A percentile compares a stretch with the other conserved stretches of the same genome.
phyloP scores from a whole-genome alignment of 176 grass and related monocot genomes.

The Rhynchospora pubera region DNA sequence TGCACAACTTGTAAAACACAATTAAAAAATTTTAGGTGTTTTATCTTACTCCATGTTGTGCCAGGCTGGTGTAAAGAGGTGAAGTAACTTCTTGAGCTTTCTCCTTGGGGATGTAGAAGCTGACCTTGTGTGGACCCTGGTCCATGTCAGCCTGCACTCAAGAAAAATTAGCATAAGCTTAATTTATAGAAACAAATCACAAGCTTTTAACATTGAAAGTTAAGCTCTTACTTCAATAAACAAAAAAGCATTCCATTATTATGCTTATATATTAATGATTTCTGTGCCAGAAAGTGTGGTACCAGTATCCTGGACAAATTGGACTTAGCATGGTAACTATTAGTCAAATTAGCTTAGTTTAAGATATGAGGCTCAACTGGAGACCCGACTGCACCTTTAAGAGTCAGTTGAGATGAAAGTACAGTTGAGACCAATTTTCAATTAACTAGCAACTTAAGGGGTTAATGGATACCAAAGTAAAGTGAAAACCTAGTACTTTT shows the following conservation, averaged over 20 bases:
- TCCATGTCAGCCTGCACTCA: slow-evolving; percentile 47
- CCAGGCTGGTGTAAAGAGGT: slow-evolving; percentile 42
- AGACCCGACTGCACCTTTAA: no score
- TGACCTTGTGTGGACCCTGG: slow-evolving; percentile 79
- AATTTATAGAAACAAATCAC: background rate
- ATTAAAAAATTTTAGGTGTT: background rate
- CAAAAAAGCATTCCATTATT: background rate
- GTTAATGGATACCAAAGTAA: background rate
- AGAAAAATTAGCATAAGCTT: background rate
- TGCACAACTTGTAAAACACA: background rate
- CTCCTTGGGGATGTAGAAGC: slow-evolving; percentile 59
- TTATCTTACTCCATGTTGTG: slow-evolving; percentile 52
- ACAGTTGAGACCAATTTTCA: background rate
- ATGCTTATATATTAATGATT: background rate
- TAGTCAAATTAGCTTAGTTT: background rate
- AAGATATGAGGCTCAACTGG: background rate
- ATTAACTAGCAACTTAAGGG: background rate
- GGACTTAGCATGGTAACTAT: background rate
- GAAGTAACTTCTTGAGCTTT: slow-evolving; percentile 54
- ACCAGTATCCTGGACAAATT: background rate
- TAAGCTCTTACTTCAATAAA: background rate
- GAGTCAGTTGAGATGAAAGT: background rate
- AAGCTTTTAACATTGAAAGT: background rate
- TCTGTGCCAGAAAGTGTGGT: background rate
- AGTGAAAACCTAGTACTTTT: background rate